These are phyloP conservation scores for Immersiporthe knoxdaviesiana DNA, from an alignment of 2,329 filamentous ascomycete species.

Conservation along the genomic window DNA sequence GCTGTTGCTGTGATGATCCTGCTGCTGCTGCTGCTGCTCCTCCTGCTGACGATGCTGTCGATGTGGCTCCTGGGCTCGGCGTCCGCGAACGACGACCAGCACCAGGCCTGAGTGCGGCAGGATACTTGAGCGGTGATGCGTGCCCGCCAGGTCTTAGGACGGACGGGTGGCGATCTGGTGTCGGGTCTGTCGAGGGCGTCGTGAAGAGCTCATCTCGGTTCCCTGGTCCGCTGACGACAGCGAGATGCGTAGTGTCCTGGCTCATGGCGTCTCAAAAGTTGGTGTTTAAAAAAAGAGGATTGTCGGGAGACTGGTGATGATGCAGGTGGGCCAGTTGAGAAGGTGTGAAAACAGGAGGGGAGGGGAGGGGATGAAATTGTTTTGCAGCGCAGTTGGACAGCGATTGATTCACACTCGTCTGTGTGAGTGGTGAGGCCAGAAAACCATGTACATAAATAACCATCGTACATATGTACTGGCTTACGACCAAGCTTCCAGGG, in stretches of 20 bases:
- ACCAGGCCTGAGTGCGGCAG: conserved; percentile 25
- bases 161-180: conserved; percentile 26
- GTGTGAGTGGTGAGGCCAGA: not conserved
- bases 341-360: not conserved
- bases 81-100: conserved; percentile 22
- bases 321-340: not conserved
- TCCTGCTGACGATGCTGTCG: conserved; percentile 4
- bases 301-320: not conserved
- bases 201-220: conserved; percentile 20
- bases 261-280: not conserved
- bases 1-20: no score
- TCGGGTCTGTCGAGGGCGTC: conserved; percentile 17
- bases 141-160: conserved; percentile 26
- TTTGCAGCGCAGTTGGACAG: not conserved
- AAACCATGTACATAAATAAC: not conserved
- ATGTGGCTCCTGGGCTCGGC: conserved; percentile 1
- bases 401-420: not conserved
- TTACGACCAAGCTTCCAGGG: not conserved
- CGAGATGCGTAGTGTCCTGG: conserved; percentile 13
- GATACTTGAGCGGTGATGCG: conserved; percentile 25
- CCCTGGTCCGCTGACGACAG: conserved; percentile 4
- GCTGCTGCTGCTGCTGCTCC: not conserved
- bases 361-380: not conserved
- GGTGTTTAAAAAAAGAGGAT: no score
- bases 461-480: no score